Conservation (phyloP, 163 green algal genomes). For the Botryococcus braunii region DNA sequence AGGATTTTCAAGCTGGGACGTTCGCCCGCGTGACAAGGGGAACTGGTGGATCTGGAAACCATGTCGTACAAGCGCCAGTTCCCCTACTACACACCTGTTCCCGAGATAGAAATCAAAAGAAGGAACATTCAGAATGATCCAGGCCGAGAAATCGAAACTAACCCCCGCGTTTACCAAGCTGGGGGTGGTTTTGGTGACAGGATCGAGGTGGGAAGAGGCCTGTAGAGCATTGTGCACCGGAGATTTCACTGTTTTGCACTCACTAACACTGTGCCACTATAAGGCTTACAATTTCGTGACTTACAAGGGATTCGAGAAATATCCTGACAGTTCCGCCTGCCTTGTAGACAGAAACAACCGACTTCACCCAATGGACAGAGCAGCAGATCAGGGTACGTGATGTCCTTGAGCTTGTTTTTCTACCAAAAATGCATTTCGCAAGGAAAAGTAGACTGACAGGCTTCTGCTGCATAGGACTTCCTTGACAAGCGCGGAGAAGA, state of each 20-base stretch:
- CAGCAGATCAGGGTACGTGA: conserved; percentile 39
- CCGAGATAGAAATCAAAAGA: conserved; percentile 33
- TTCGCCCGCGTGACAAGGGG: no score
- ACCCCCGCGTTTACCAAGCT: conserved; percentile 40
- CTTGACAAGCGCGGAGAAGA: conserved; percentile 70
- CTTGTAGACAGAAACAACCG: conserved; percentile 23
- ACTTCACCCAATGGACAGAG: conserved; percentile 55
- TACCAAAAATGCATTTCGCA: no score
- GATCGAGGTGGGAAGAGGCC: no score
- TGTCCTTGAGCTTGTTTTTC: not conserved
- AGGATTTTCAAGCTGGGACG: no score
- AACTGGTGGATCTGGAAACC: not conserved
- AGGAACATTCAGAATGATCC: conserved; percentile 21
- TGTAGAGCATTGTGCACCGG: no score
- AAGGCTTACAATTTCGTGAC: no score
- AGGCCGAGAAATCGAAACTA: conserved; percentile 27
- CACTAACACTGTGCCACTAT: no score
- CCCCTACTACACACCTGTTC: conserved; percentile 40
- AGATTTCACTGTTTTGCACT: no score
- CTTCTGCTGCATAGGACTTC: conserved; percentile 38
- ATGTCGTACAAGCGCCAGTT: conserved; percentile 38
- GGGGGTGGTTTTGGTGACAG: not conserved
- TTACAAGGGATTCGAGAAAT: no score
- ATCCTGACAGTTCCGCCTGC: no score
- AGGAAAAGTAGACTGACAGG: no score